Percentiles rank a stretch among this genome's conserved stretches.
These are phyloP conservation scores for Bacidia rubella DNA, from an alignment of 495 filamentous ascomycete species.

Conservation along the genomic window DNA sequence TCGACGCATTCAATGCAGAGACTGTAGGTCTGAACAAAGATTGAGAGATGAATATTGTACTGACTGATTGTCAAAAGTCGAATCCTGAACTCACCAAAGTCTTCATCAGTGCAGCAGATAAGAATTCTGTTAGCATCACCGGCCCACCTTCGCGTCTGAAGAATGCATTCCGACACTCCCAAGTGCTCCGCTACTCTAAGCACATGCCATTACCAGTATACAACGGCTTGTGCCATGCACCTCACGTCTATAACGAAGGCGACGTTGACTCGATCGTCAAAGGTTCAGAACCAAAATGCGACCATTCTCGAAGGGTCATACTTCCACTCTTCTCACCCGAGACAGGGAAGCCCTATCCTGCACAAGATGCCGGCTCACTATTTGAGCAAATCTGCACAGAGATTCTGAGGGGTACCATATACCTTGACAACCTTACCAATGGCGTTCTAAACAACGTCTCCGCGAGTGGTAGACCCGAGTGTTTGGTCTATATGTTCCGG, in stretches of 20 bases:
- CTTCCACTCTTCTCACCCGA: slow-evolving; percentile 14
- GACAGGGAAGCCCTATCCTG: slow-evolving; percentile 14
- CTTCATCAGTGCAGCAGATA: slow-evolving; percentile 26
- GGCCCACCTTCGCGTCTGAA: slow-evolving; percentile 30
- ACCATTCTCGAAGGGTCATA: not conserved
- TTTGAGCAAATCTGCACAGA: slow-evolving; percentile 24
- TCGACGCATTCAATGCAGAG: slow-evolving; percentile 4
- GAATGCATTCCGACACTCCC: slow-evolving; percentile 21
- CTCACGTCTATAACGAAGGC: slow-evolving; percentile 25
- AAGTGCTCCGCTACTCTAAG: slow-evolving; percentile 24
- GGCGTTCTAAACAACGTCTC: slow-evolving; percentile 8
- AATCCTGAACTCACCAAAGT: slow-evolving; percentile 18
- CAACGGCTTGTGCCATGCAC: slow-evolving; percentile 31
- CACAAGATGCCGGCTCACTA: slow-evolving; percentile 18
- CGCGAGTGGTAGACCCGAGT: not conserved
- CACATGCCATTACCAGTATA: slow-evolving; percentile 23
- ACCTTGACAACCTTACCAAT: slow-evolving; percentile 20
- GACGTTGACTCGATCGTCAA: slow-evolving; percentile 21
- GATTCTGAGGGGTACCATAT: slow-evolving; percentile 22
- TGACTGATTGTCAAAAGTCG: slow-evolving; percentile 2
- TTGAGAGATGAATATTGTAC: not conserved
- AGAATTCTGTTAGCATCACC: slow-evolving; percentile 28
- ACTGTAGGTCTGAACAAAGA: not conserved
- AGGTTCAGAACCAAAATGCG: not conserved
- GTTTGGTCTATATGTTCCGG: not conserved